Evolutionary conservation across 73 alveolate genomes (phyloP).

Genomic region (Paramecium sonneborni): DNA sequence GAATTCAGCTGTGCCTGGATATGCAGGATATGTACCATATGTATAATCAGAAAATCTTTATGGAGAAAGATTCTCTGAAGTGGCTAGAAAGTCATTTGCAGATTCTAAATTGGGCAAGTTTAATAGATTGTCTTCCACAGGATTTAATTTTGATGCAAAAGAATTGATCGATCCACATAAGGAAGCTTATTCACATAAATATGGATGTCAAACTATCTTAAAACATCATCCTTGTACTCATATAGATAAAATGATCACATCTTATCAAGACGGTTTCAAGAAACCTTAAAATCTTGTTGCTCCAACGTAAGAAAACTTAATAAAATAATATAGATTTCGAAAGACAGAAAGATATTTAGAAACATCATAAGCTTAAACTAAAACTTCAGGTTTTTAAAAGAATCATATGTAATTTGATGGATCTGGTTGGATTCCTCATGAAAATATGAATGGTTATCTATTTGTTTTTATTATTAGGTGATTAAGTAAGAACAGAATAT

Average conservation of each 20-base stretch:
- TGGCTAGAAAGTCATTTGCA: constrained; percentile 25
- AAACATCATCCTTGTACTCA: constrained; percentile 38
- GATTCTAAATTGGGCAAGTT: constrained; percentile 42
- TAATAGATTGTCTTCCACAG: constrained; percentile 41
- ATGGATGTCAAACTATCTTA: constrained; percentile 27
- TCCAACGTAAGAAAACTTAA: constrained; percentile 36
- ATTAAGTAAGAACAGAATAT: constrained; percentile 33
- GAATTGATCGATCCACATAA: constrained; percentile 21
- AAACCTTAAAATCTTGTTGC: constrained; percentile 35
- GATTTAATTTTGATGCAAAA: constrained; percentile 47
- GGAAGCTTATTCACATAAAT: constrained; percentile 54
- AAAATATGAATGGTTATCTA: constrained; percentile 24
- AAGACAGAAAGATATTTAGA: constrained; percentile 37
- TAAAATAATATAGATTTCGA: constrained; percentile 1
- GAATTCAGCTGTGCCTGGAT: constrained; percentile 68
- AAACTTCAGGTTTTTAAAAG: constrained; percentile 53
- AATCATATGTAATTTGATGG: constrained; percentile 53
- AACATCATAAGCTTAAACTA: constrained; percentile 9
- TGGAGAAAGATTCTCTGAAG: constrained; percentile 47
- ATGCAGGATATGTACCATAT: constrained; percentile 62
- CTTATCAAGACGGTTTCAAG: constrained; percentile 57
- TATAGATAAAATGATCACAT: neutral
- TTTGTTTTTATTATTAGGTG: constrained; percentile 4
- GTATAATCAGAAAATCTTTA: constrained; percentile 32
- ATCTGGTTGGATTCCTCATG: constrained; percentile 42